Percentiles rank a stretch among this genome's conserved stretches.
These are phyloP conservation scores for Penicillium paradoxum DNA, from an alignment of 495 filamentous ascomycete species.

Conservation along the genomic window DNA sequence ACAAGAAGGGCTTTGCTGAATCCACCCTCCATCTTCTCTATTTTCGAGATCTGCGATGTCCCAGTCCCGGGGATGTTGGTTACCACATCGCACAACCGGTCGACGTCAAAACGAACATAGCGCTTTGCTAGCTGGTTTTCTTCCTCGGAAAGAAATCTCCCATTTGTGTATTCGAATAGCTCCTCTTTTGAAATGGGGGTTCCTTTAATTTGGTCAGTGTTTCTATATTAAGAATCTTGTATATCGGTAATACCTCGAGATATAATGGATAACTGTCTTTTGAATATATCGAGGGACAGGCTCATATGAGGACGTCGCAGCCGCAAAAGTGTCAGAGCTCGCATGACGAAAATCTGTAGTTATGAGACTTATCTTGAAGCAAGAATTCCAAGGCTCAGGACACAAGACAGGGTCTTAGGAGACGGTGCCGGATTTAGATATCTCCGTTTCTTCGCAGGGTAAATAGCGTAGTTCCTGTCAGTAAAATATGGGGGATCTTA, in stretches of 20 bases:
- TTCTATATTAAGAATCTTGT: no score
- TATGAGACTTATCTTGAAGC: no score
- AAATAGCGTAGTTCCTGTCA: not conserved
- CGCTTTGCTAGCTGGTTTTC: constrained; percentile 2
- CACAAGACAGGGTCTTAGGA: not conserved
- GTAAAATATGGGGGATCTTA: not conserved
- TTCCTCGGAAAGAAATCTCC: constrained; percentile 24
- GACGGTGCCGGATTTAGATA: not conserved
- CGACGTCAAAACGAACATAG: not conserved
- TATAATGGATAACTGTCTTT: no score
- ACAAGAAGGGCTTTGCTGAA: not conserved
- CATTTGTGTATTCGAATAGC: constrained; percentile 24
- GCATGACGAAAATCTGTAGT: not conserved
- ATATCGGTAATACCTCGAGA: no score
- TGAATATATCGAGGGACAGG: no score
- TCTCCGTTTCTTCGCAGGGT: not conserved
- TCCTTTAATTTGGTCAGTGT: not conserved
- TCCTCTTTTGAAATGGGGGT: not conserved
- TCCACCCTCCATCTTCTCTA: not conserved
- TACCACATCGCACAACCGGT: not conserved
- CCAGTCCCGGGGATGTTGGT: not conserved
- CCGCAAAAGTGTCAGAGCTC: not conserved
- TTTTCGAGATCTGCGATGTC: not conserved
- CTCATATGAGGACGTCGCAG: no score
- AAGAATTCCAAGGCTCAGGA: not conserved